Base-by-base conservation (phyloP, 1,139 yeast species). In the Nakaseomyces delphensis region DNA sequence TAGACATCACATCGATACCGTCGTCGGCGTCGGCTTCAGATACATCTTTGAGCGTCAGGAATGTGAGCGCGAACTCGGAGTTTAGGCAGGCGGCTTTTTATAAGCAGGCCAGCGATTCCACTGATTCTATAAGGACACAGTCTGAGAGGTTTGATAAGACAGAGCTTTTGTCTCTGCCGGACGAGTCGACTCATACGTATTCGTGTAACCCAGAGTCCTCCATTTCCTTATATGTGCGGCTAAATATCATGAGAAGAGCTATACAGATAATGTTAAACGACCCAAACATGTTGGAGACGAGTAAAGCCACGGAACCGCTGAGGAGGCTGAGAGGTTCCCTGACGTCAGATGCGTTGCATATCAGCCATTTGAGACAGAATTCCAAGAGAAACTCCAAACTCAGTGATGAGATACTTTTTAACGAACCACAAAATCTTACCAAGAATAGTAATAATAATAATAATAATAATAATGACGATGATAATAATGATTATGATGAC, bases 181-280 rank as follows among this genome's bases (percentile, higher is more conserved):
- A 79, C 16, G 91, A 83, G 56, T 82, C 93, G 9, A 75, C 93
- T 2, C 91, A 83, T 57, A 83, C 95, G 2, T 85, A 83, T 56
- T 83, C 94, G 0, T 85, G 84, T 60, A 87, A 93, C 4, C 85
- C 83, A 47, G 67, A 83, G 44, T 80, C 93, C 3, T 91, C 87
- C 16, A 82, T 83, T 55, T 81, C 94, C 1, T 63, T 85, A 45
- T 85, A 93, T 0, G 74, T 84, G 43, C 67, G 95, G 44, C 65
- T 85, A 47, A 79, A 80, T 46, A 87, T 84, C 15, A 67, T 85
- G 53, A 83, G 79, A 54, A 66, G 94, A 48, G 81, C 93, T 6
- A 64, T 85, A 41, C 86, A 84, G 57, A 82, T 84, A 28, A 50
- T 59, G 44, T 54, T 59, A 29, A 50, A 54, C 20, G 58, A 59